Conservation (phyloP, 2,329 filamentous ascomycete species). For the Fusarium papillatum region DNA sequence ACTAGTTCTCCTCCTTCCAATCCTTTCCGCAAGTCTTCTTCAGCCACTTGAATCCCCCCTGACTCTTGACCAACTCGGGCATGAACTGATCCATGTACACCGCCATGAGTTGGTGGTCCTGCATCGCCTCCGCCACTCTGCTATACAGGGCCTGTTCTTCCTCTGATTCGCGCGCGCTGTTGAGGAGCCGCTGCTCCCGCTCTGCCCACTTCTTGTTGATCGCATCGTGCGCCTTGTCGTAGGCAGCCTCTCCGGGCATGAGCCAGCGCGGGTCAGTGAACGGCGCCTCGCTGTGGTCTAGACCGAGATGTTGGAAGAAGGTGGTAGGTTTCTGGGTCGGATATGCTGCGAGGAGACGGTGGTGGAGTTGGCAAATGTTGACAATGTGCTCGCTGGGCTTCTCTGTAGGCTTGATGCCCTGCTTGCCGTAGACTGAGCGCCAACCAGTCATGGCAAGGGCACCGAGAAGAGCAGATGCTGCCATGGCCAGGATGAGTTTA, state of each 20-base stretch:
- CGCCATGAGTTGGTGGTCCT: background rate
- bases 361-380: background rate
- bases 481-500: background rate
- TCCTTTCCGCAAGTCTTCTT: background rate
- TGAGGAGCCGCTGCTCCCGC: background rate
- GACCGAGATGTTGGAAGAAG: background rate
- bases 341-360: background rate
- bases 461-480: background rate
- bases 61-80: background rate
- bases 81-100: background rate
- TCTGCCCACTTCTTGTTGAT: background rate
- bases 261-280: background rate
- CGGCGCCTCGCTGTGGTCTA: background rate
- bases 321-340: background rate
- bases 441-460: background rate
- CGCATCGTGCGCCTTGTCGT: background rate
- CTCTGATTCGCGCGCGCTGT: background rate
- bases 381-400: background rate
- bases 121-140: background rate
- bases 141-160: background rate
- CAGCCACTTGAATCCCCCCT: background rate
- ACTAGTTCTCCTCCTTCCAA: background rate
- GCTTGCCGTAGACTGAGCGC: background rate
- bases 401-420: background rate
- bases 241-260: background rate